These are phyloP conservation scores for Halophytophthora polymorphica DNA, from an alignment of 352 stramenopile genomes.

Conservation along the genomic window DNA sequence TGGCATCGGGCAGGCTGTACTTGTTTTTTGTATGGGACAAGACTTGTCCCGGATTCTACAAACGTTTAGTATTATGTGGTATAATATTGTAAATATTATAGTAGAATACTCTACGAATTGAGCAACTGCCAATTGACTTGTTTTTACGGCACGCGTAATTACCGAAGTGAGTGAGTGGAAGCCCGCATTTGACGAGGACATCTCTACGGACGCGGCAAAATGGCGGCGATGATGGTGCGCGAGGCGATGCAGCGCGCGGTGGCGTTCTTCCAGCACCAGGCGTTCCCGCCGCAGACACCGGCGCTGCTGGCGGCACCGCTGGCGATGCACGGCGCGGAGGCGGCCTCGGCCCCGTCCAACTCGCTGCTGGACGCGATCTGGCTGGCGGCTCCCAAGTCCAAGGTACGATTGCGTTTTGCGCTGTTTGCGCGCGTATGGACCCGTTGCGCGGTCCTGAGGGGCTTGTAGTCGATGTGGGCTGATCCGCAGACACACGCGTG, in stretches of 20 bases:
- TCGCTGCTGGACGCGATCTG: constrained; percentile 71
- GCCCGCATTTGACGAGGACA: too few relatives aligned
- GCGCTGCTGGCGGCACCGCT: constrained; percentile 22
- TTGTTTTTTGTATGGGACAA: too few relatives aligned
- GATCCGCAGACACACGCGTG: neutral
- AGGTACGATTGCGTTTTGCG: constrained; percentile 37
- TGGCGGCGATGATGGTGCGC: constrained; percentile 63
- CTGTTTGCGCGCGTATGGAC: neutral
- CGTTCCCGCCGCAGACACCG: constrained; percentile 35
- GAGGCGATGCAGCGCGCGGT: constrained; percentile 67
- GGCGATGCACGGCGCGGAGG: constrained; percentile 29
- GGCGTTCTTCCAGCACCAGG: constrained; percentile 52
- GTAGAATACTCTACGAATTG: too few relatives aligned
- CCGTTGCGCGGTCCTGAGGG: neutral
- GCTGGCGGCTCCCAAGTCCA: constrained; percentile 84
- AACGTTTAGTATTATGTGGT: too few relatives aligned
- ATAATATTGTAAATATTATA: too few relatives aligned
- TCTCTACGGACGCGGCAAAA: constrained; percentile 14
- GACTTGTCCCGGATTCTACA: too few relatives aligned
- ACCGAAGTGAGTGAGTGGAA: neutral
- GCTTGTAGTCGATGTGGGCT: neutral
- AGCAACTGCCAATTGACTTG: too few relatives aligned
- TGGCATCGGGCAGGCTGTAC: too few relatives aligned
- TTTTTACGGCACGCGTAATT: too few relatives aligned
- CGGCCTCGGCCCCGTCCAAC: constrained; percentile 38